Percentiles rank a stretch among this genome's conserved stretches.
Evolutionary conservation across 306 rosid species (phyloP).

Genomic region (Dryas alaskensis): DNA sequence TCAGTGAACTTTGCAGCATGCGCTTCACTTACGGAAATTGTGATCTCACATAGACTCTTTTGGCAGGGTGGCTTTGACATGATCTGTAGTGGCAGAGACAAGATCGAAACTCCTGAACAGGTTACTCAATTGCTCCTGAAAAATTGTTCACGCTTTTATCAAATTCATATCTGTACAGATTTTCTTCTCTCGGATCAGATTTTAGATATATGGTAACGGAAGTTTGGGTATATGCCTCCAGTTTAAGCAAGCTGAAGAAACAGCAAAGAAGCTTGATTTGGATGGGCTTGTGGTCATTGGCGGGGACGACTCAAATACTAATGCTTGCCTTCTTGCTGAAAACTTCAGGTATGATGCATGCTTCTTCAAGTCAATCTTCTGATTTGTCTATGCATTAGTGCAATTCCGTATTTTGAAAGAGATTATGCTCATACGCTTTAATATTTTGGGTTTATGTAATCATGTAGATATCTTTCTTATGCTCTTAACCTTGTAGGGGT

Average conservation of each 20-base stretch:
- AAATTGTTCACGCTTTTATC: neutral
- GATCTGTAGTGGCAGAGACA: conserved; percentile 91
- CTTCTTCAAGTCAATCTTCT: neutral
- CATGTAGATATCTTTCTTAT: neutral
- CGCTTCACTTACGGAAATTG: neutral
- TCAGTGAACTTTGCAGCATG: neutral
- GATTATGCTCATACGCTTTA: neutral
- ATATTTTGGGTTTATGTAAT: neutral
- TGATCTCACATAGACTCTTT: neutral
- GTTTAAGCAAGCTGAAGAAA: conserved; percentile 91
- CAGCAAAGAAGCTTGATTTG: conserved; percentile 62
- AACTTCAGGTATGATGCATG: conserved; percentile 58
- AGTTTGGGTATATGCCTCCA: conserved; percentile 32
- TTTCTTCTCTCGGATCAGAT: neutral
- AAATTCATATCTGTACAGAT: neutral
- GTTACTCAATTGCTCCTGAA: conserved; percentile 21
- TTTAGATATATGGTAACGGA: conserved; percentile 5
- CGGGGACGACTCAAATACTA: conserved; percentile 94
- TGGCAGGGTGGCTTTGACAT: conserved; percentile 92
- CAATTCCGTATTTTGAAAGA: neutral
- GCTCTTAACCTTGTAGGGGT: conserved; percentile 37
- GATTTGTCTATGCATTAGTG: neutral
- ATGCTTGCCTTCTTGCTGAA: conserved; percentile 93
- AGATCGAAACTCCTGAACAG: conserved; percentile 92
- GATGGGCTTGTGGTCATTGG: conserved; percentile 94